Percentiles rank a stretch among this genome's conserved stretches.
Evolutionary conservation across 83 land plant species (phyloP).

Genomic region (Diphasiastrum complanatum): DNA sequence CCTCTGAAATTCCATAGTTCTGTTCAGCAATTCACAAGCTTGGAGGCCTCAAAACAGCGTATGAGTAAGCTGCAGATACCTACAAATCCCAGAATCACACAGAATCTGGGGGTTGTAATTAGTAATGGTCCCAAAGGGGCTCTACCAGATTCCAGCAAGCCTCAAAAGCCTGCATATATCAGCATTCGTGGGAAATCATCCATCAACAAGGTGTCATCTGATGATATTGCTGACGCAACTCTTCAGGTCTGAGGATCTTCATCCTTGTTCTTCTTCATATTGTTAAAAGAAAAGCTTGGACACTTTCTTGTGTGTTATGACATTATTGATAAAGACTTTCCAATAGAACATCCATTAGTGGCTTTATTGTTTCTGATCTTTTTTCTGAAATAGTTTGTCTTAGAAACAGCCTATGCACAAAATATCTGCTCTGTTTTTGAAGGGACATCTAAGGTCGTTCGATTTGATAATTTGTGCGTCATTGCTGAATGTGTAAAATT

Average conservation of each 20-base stretch:
- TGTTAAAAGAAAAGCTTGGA: too few relatives aligned
- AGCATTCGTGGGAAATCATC: conserved; percentile 49
- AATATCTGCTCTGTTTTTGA: background rate
- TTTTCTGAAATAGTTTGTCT: background rate
- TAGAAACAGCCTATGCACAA: background rate
- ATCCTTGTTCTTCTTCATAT: too few relatives aligned
- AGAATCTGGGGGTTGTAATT: conserved; percentile 39
- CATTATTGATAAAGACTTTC: too few relatives aligned
- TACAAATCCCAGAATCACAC: conserved; percentile 87
- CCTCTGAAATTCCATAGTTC: conserved; percentile 30
- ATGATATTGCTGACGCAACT: conserved; percentile 46
- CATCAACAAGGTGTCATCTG: conserved; percentile 24
- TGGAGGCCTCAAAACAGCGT: conserved; percentile 27
- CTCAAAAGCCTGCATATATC: conserved; percentile 67
- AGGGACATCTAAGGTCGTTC: too few relatives aligned
- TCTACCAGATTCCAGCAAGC: conserved; percentile 16
- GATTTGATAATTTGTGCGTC: too few relatives aligned
- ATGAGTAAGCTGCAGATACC: conserved; percentile 75
- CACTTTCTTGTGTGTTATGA: too few relatives aligned
- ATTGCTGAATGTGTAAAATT: too few relatives aligned
- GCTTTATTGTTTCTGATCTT: background rate
- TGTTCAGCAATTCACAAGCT: conserved; percentile 22
- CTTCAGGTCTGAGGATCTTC: conserved; percentile 35
- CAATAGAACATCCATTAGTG: too few relatives aligned
- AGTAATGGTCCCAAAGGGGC: conserved; percentile 36